These are phyloP conservation scores for Diaporthe vaccinii DNA, from an alignment of 2,329 filamentous ascomycete species.

Conservation along the genomic window DNA sequence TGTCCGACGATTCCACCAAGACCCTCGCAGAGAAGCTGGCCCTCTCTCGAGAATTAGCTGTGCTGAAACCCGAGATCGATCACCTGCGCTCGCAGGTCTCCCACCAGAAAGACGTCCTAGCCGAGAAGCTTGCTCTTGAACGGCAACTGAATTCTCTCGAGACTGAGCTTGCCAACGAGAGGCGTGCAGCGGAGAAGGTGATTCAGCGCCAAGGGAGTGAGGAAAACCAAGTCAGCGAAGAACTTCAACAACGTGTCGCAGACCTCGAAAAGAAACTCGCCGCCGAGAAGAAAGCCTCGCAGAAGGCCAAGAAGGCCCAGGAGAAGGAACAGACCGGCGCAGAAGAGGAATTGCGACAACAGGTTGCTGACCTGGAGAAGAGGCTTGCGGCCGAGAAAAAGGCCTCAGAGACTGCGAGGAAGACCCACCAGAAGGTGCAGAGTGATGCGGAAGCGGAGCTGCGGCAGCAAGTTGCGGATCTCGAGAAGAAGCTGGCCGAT, in stretches of 20 bases:
- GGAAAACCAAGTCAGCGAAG: conserved; percentile 57
- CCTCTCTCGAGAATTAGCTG: conserved; percentile 64
- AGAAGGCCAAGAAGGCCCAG: conserved; percentile 50
- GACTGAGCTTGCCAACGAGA: conserved; percentile 87
- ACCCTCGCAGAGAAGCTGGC: conserved; percentile 72
- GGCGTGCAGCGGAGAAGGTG: conserved; percentile 51
- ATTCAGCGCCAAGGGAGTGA: conserved; percentile 44
- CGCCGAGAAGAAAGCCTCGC: conserved; percentile 12
- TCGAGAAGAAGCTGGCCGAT: conserved; percentile 48
- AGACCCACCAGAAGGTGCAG: conserved; percentile 44
- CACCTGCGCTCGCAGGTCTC: conserved; percentile 67
- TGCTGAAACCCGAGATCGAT: conserved; percentile 68
- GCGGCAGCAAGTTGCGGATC: conserved; percentile 52
- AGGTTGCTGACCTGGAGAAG: conserved; percentile 51
- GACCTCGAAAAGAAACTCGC: conserved; percentile 49
- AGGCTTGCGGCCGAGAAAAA: conserved; percentile 73
- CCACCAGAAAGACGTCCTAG: conserved; percentile 76
- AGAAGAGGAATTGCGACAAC: conserved; percentile 37
- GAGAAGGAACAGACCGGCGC: conserved; percentile 47
- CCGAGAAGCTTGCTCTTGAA: conserved; percentile 85
- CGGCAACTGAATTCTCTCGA: conserved; percentile 83
- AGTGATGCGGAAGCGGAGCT: conserved; percentile 60
- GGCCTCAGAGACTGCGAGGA: conserved; percentile 49
- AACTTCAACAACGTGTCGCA: conserved; percentile 53
- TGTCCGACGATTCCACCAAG: conserved; percentile 78